phyloP scores from a whole-genome alignment of 371 early-diverging fungal species.

The Rhizomucor pusillus region DNA sequence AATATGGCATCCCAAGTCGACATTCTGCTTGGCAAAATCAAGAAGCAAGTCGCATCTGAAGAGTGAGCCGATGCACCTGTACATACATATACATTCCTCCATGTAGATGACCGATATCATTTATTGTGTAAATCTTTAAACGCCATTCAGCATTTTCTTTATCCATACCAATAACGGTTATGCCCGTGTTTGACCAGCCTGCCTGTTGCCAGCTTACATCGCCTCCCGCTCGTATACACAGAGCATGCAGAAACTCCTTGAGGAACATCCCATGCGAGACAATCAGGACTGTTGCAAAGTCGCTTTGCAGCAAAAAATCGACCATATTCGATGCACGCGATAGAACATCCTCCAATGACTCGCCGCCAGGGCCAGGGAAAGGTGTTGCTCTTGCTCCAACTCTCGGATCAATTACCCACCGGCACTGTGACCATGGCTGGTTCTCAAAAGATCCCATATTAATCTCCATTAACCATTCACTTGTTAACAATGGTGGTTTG shows the following conservation, averaged over 20 bases:
- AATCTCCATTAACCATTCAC: conserved; percentile 1
- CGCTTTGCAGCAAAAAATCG: not conserved
- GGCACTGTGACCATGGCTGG: conserved; percentile 3
- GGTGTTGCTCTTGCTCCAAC: not conserved
- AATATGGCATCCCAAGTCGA: conserved; percentile 64
- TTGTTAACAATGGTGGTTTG: not conserved
- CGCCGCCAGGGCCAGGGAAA: conserved; percentile 3
- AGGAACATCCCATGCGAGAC: conserved; percentile 8
- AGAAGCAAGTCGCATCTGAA: conserved; percentile 22
- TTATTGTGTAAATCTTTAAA: not conserved
- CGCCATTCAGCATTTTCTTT: conserved; percentile 1
- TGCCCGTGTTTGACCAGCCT: conserved; percentile 1
- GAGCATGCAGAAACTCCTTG: conserved; percentile 4
- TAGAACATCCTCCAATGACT: conserved; percentile 2
- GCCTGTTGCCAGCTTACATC: not conserved
- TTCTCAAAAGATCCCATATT: conserved; percentile 6
- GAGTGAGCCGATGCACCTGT: not conserved
- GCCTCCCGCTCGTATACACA: not conserved
- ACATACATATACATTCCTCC: not conserved
- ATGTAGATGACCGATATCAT: conserved; percentile 5
- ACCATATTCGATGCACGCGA: not conserved
- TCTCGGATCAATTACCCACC: conserved; percentile 3
- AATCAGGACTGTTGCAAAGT: not conserved
- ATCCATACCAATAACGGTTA: conserved; percentile 1
- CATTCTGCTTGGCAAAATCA: conserved; percentile 56